Percentiles rank a stretch among this genome's conserved stretches.
Conservation (phyloP, 257 asterid species). For the Mitragyna speciosa region DNA sequence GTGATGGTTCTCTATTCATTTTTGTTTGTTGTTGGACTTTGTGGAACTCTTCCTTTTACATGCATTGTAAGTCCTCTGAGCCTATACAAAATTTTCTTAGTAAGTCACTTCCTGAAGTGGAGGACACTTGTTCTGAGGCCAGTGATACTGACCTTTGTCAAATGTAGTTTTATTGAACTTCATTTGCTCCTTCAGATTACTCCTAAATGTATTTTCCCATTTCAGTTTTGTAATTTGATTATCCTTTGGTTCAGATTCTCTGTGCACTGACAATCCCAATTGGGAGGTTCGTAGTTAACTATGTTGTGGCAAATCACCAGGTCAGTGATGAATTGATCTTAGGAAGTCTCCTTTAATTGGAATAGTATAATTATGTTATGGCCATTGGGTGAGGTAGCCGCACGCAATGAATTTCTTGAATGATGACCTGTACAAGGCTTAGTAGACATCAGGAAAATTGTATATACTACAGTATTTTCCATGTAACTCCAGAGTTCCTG, state of each 20-base stretch:
- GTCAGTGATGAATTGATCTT: conserved; percentile 37
- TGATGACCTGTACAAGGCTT: not conserved
- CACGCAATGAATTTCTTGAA: not conserved
- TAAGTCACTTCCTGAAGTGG: not conserved
- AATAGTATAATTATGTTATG: not conserved
- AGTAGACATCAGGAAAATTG: not conserved
- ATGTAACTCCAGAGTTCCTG: not conserved
- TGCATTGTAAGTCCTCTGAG: conserved; percentile 41
- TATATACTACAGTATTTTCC: not conserved
- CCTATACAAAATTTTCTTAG: not conserved
- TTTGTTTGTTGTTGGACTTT: conserved; percentile 53
- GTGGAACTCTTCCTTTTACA: conserved; percentile 60
- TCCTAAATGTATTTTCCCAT: not conserved
- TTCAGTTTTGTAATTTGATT: not conserved
- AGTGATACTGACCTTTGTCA: not conserved
- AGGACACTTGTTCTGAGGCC: not conserved
- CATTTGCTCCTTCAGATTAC: not conserved
- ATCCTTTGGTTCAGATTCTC: conserved; percentile 43
- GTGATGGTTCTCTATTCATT: conserved; percentile 51
- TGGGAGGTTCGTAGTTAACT: conserved; percentile 52
- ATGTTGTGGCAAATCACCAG: conserved; percentile 57
- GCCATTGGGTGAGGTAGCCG: not conserved
- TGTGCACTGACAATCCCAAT: conserved; percentile 65
- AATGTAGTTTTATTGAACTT: not conserved
- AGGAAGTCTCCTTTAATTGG: not conserved